A percentile compares a stretch with the other conserved stretches of the same genome.
These are phyloP conservation scores for Pythium coloratum DNA, from an alignment of 352 stramenopile species.

Conservation along the genomic window DNA sequence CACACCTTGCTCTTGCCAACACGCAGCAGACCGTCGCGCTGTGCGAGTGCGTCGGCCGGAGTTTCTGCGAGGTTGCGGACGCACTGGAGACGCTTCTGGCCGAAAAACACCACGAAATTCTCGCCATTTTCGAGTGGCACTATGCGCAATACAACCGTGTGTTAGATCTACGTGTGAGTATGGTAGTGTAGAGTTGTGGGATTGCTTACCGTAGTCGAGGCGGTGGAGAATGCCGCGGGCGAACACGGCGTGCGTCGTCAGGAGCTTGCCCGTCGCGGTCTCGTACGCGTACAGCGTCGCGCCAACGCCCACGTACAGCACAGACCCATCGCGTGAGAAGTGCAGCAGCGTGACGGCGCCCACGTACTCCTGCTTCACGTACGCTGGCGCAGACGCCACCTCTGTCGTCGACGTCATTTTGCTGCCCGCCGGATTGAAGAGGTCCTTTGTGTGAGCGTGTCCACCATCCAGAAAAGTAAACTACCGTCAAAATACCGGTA, in stretches of 20 bases:
- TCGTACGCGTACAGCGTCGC: constrained; percentile 68
- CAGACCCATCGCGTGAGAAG: constrained; percentile 66
- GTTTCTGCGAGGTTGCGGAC: constrained; percentile 52
- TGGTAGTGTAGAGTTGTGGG: neutral
- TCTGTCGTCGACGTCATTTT: neutral
- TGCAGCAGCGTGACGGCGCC: constrained; percentile 81
- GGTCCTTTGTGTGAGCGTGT: constrained; percentile 16
- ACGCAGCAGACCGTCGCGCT: constrained; percentile 22
- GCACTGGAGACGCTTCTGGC: constrained; percentile 76
- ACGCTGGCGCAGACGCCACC: constrained; percentile 8
- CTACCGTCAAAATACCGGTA: constrained; percentile 22
- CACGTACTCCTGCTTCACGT: constrained; percentile 71
- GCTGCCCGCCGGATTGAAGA: neutral
- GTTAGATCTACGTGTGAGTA: neutral
- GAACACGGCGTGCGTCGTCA: constrained; percentile 48
- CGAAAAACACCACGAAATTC: constrained; percentile 64
- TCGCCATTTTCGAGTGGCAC: constrained; percentile 5
- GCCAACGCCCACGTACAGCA: constrained; percentile 78
- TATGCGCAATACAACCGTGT: neutral
- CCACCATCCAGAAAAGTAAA: constrained; percentile 20
- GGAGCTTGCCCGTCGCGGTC: constrained; percentile 42
- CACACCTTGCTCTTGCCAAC: constrained; percentile 62
- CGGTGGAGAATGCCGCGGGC: constrained; percentile 73
- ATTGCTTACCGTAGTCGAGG: constrained; percentile 48
- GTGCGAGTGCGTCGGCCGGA: constrained; percentile 18